Evolutionary conservation across 345 rosid species (phyloP).

Genomic region (Limnanthes douglasii): DNA sequence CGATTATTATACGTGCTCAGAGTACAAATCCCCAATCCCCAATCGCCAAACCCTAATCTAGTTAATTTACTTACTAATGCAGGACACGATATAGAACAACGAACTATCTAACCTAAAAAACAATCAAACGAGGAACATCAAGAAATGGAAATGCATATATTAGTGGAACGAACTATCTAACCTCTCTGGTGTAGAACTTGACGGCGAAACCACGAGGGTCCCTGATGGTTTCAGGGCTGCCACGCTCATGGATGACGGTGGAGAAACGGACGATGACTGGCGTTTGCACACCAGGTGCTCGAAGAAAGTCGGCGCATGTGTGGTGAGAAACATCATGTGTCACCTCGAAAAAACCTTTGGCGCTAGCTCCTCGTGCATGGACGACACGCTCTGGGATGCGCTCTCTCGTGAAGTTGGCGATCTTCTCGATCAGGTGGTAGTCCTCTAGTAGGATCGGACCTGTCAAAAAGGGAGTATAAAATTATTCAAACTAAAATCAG

Average conservation of each 20-base stretch:
- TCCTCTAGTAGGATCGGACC: conserved; percentile 99
- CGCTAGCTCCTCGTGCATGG: conserved; percentile 98
- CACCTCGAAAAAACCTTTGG: conserved; percentile 96
- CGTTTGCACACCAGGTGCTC: conserved; percentile 92
- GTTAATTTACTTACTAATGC: too few relatives aligned
- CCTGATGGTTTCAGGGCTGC: conserved; percentile 94
- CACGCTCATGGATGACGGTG: conserved; percentile 94
- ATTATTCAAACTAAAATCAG: too few relatives aligned
- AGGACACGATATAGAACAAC: background rate
- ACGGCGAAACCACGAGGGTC: conserved; percentile 97
- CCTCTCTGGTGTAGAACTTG: conserved; percentile 99
- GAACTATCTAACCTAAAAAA: background rate
- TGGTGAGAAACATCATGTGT: conserved; percentile 80
- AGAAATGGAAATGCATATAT: background rate
- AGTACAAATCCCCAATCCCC: too few relatives aligned
- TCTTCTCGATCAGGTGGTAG: conserved; percentile 83
- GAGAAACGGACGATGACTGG: conserved; percentile 96
- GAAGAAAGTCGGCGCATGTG: conserved; percentile 91
- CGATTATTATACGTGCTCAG: too few relatives aligned
- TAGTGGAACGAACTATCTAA: conserved; percentile 6
- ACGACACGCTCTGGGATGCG: conserved; percentile 96
- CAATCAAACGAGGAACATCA: background rate
- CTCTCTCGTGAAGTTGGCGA: conserved; percentile 88
- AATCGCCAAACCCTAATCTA: too few relatives aligned
- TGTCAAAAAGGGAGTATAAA: conserved; percentile 9